Percentiles rank a stretch among this genome's conserved stretches.
Evolutionary conservation across 306 rosid species (phyloP).

Genomic region (Cicer yamashitae): DNA sequence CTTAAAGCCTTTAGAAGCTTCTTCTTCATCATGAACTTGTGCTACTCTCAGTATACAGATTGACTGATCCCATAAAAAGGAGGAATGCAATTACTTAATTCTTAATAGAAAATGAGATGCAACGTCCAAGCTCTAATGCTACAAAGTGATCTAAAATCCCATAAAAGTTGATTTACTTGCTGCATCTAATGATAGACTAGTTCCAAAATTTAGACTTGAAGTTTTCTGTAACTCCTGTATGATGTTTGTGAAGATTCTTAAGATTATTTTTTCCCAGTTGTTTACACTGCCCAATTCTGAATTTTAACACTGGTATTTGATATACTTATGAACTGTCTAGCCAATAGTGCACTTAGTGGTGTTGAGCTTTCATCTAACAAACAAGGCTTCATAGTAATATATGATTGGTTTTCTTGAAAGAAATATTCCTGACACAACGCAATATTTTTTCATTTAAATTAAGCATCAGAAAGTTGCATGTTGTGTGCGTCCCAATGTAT

Average conservation of each 20-base stretch:
- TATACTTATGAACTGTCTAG: neutral
- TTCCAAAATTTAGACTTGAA: constrained; percentile 31
- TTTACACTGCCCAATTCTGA: neutral
- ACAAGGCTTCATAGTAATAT: neutral
- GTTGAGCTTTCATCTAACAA: neutral
- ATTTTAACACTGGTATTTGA: constrained; percentile 14
- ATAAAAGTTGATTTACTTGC: constrained; percentile 3
- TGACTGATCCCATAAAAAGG: constrained; percentile 14
- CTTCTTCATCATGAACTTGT: neutral
- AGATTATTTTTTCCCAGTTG: constrained; percentile 1
- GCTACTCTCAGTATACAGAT: neutral
- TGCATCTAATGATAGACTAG: neutral
- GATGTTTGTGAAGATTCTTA: constrained; percentile 19
- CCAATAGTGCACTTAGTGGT: neutral
- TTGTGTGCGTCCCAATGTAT: constrained; percentile 15
- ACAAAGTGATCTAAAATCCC: constrained; percentile 6
- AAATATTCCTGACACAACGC: constrained; percentile 5
- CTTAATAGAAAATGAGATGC: constrained; percentile 12
- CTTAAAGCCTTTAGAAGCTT: neutral
- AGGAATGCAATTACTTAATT: neutral
- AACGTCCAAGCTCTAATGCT: neutral
- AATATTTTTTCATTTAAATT: constrained; percentile 8
- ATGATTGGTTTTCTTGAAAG: constrained; percentile 38
- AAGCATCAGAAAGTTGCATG: constrained; percentile 33
- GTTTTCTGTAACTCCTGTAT: constrained; percentile 17